These are phyloP conservation scores for Echium plantagineum DNA, from an alignment of 257 asterid species.

Conservation along the genomic window DNA sequence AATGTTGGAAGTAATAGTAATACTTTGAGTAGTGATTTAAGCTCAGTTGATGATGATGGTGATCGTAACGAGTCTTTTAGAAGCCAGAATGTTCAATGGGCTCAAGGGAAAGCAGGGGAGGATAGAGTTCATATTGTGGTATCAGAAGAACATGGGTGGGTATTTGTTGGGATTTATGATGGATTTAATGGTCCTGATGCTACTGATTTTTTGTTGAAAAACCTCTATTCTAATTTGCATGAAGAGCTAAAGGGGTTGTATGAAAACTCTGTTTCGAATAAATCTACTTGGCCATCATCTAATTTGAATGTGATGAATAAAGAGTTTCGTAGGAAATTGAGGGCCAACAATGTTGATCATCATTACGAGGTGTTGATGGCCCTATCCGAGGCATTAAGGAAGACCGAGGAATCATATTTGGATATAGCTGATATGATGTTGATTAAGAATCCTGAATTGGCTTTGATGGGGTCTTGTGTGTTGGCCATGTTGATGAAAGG, in stretches of 20 bases:
- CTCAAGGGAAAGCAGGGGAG: constrained; percentile 96
- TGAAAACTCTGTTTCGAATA: constrained; percentile 8
- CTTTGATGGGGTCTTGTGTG: constrained; percentile 98
- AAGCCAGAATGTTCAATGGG: constrained; percentile 90
- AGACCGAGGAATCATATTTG: constrained; percentile 67
- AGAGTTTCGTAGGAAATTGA: constrained; percentile 29
- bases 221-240: constrained; percentile 61
- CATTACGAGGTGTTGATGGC: constrained; percentile 82
- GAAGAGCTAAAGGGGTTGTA: constrained; percentile 70
- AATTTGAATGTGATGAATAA: constrained; percentile 34
- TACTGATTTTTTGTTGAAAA: constrained; percentile 59
- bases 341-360: constrained; percentile 35
- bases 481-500: constrained; percentile 90
- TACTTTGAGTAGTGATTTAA: constrained; percentile 51
- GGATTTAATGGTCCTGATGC: constrained; percentile 98
- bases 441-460: constrained; percentile 81
- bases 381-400: constrained; percentile 65
- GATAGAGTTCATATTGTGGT: constrained; percentile 82
- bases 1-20: constrained; percentile 20
- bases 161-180: constrained; percentile 88
- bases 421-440: constrained; percentile 77
- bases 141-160: constrained; percentile 84
- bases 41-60: constrained; percentile 57
- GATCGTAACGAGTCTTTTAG: constrained; percentile 46
- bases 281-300: constrained; percentile 14